Evolutionary conservation across 345 rosid genomes (phyloP).

Genomic region (Euclidium syriacum): DNA sequence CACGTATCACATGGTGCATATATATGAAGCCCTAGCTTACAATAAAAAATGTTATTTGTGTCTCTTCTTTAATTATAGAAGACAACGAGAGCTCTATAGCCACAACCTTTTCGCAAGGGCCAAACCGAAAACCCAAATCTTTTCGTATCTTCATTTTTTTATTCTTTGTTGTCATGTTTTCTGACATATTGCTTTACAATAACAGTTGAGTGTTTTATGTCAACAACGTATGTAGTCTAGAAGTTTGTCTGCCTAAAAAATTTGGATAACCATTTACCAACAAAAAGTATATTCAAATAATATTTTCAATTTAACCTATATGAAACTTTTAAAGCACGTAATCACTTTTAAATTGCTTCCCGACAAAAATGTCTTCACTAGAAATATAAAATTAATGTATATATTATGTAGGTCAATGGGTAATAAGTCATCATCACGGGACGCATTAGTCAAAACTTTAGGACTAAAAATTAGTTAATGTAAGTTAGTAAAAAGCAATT

Average conservation of each 20-base stretch:
- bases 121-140: conserved; percentile 30
- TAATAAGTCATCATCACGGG: no score
- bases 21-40: conserved; percentile 4
- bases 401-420: no score
- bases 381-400: no score
- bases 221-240: conserved; percentile 12
- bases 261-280: not conserved
- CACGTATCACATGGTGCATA: conserved; percentile 18
- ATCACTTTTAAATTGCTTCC: no score
- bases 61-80: conserved; percentile 16
- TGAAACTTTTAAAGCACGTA: not conserved
- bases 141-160: conserved; percentile 14
- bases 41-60: not conserved
- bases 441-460: no score
- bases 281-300: not conserved
- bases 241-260: not conserved
- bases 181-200: conserved; percentile 4
- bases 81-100: conserved; percentile 12
- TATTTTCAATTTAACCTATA: not conserved
- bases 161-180: conserved; percentile 5
- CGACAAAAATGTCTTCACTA: no score
- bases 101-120: conserved; percentile 22
- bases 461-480: no score
- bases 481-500: no score
- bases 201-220: conserved; percentile 12